Base-by-base conservation (phyloP, 1,284 basidiomycete genomes). In the Chalciporus sp. region DNA sequence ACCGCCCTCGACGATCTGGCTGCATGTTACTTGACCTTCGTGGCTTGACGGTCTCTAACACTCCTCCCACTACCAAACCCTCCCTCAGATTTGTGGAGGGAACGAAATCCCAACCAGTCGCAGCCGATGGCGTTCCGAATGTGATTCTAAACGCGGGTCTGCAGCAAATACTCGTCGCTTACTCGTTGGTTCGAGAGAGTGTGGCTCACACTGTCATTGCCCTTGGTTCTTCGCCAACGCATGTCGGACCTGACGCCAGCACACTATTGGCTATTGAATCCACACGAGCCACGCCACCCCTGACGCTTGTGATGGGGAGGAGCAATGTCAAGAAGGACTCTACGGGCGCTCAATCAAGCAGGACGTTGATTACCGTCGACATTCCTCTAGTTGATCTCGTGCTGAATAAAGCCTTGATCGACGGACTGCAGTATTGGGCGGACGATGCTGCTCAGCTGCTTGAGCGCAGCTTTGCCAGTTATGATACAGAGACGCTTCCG, bases 381-480 rank as follows among this genome's bases (percentile, higher is more conserved):
- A 70, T 94, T 23, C 91, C 93, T 11, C 86, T 85, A 2, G 71
- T 90, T 6, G 78, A 85, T 61, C 71, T 84, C 19, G 74, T 82
- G 47, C 63, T 94, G 47, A 78, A 82, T 4, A 94, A 94, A 65
- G 64, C 72, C 7, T 60, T 75, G 2, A 69, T 94, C 8, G 91
- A 95, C 65, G 83, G 83, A 11, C 68, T 97, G 16, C 93, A 95
- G 67, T 87, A 88, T 61, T 92, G 90, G 79, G 86, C 85, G 8
- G 95, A 98, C 65, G 94, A 95, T 66, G 69, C 88, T 20, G 76
- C 85, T 6, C 91, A 91, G 64, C 80, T 88, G 57, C 65, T 86
- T 2, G 89, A 84, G 49, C 71, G 65, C 20, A 64, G 69, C 27
- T 67, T 71, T 61, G 56, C 57, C 35, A 51, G 55, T 12, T 45